phyloP scores from a whole-genome alignment of 2,329 filamentous ascomycete genomes.

The Nemania sp. region DNA sequence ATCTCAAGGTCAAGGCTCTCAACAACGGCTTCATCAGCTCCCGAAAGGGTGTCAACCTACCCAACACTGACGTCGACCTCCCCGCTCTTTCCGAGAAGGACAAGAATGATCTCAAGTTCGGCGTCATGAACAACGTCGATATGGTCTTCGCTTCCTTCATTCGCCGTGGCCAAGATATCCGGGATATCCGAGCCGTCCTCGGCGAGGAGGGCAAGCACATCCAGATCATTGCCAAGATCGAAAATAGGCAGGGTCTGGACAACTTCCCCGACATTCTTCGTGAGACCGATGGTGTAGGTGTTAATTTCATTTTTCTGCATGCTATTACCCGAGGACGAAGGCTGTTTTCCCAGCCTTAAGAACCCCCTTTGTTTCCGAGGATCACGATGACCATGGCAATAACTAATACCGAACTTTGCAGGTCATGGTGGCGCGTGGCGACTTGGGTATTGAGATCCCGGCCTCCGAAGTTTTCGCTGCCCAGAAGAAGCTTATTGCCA shows the following conservation, averaged over 20 bases:
- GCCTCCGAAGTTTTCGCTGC: slow-evolving; percentile 98
- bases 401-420: not conserved
- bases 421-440: slow-evolving; percentile 99
- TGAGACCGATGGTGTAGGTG: slow-evolving; percentile 85
- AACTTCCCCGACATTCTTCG: slow-evolving; percentile 98
- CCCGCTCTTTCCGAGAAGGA: slow-evolving; percentile 98
- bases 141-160: slow-evolving; percentile 99
- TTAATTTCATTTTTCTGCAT: too few relatives aligned
- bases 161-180: slow-evolving; percentile 90
- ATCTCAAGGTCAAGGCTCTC: slow-evolving; percentile 83
- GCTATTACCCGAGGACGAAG: not conserved
- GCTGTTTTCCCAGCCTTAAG: not conserved
- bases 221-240: slow-evolving; percentile 99
- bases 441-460: slow-evolving; percentile 98
- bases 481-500: slow-evolving; percentile 99
- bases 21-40: slow-evolving; percentile 99
- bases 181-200: slow-evolving; percentile 89
- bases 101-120: slow-evolving; percentile 91
- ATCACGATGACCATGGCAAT: not conserved
- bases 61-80: slow-evolving; percentile 98
- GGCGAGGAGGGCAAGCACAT: slow-evolving; percentile 94
- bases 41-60: slow-evolving; percentile 99
- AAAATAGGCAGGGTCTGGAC: slow-evolving; percentile 99
- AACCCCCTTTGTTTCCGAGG: not conserved
- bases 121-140: slow-evolving; percentile 98